Evolutionary conservation across 768 basidiomycete genomes (phyloP).

Genomic region (Suillus variegatus): DNA sequence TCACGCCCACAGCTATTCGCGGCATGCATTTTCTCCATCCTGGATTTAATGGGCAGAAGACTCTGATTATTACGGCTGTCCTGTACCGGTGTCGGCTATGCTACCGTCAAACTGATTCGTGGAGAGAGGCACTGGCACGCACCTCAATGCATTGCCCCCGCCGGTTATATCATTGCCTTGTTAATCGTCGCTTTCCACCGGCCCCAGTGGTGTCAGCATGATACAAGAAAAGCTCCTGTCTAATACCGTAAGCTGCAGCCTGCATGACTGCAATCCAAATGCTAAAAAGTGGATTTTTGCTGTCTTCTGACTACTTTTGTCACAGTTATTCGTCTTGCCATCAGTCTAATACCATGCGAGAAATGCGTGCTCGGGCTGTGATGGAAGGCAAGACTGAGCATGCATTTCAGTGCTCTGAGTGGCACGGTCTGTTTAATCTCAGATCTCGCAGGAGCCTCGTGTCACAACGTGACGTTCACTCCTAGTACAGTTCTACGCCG

Average conservation of each 20-base stretch:
- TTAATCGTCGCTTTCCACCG: not conserved
- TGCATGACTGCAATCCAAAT: not conserved
- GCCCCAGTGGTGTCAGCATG: no score
- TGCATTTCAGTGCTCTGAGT: conserved; percentile 2
- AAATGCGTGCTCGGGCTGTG: conserved; percentile 1
- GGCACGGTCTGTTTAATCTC: conserved; percentile 14
- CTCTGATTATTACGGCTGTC: not conserved
- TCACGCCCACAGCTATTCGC: not conserved
- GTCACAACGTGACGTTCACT: conserved; percentile 19
- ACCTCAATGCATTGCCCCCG: not conserved
- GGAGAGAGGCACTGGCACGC: not conserved
- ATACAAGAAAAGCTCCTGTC: not conserved
- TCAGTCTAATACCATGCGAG: not conserved
- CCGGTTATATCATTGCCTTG: not conserved
- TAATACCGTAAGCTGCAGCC: not conserved
- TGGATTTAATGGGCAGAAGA: not conserved
- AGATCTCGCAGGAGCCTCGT: conserved; percentile 34
- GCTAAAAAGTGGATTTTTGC: not conserved
- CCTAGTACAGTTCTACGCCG: conserved; percentile 15
- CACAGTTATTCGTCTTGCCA: not conserved
- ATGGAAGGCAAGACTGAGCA: not conserved
- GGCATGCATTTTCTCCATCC: not conserved
- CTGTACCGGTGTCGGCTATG: not conserved
- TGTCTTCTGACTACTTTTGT: not conserved
- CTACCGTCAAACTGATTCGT: not conserved